phyloP scores from a whole-genome alignment of 192 early-diverging fungal species.

The Gigaspora rosea region DNA sequence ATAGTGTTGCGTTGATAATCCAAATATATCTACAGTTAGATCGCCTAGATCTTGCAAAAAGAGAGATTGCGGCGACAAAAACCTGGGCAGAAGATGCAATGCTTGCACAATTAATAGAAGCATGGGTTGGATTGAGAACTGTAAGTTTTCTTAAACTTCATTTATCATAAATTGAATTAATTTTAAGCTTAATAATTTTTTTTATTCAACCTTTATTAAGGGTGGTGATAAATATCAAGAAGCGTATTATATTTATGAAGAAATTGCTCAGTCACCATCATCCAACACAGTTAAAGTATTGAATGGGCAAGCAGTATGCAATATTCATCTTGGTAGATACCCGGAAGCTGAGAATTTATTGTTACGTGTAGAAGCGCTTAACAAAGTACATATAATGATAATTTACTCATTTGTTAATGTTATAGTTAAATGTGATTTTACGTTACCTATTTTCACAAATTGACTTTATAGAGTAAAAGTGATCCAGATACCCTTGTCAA shows the following conservation, averaged over 20 bases:
- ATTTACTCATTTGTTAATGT: too few relatives aligned
- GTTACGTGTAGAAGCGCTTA: too few relatives aligned
- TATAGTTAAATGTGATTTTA: too few relatives aligned
- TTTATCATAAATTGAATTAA: neutral
- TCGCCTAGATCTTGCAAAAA: conserved; percentile 83
- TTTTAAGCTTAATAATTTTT: neutral
- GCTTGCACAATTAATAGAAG: conserved; percentile 90
- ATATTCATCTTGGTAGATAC: too few relatives aligned
- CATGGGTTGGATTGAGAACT: conserved; percentile 75
- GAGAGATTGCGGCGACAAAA: conserved; percentile 74
- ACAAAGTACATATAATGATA: too few relatives aligned
- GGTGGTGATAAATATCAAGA: conserved; percentile 84
- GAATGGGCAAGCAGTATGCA: conserved; percentile 79
- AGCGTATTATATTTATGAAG: conserved; percentile 92
- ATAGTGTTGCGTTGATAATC: conserved; percentile 73
- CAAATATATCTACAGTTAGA: conserved; percentile 79
- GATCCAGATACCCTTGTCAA: conserved; percentile 89
- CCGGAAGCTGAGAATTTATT: too few relatives aligned
- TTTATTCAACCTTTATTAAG: conserved; percentile 32
- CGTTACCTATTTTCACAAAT: conserved; percentile 2
- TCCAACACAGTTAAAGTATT: conserved; percentile 73
- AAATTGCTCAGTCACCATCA: conserved; percentile 81
- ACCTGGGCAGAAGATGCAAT: conserved; percentile 95
- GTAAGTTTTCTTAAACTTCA: conserved; percentile 40
- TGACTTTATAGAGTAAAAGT: conserved; percentile 50